phyloP scores from a whole-genome alignment of 2,329 filamentous ascomycete species.

The Aspergillus ruber region DNA sequence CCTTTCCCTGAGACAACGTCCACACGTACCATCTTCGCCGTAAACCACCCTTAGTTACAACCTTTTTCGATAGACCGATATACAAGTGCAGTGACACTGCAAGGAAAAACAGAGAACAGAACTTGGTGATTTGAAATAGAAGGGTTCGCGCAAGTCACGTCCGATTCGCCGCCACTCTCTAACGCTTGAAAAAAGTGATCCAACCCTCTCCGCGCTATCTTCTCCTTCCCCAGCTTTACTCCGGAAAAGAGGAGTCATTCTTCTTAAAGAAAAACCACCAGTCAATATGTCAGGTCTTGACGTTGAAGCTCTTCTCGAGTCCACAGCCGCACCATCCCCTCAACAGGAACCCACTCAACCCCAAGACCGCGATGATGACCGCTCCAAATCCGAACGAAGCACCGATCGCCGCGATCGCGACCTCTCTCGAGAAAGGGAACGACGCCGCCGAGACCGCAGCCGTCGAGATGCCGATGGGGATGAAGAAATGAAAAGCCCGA shows the following conservation, averaged over 20 bases:
- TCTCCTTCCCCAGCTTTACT: conserved; percentile 12
- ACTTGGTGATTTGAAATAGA: conserved; percentile 16
- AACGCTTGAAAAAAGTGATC: conserved; percentile 33
- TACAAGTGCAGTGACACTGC: conserved; percentile 3
- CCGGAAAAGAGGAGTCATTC: conserved; percentile 17
- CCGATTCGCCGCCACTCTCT: conserved; percentile 23
- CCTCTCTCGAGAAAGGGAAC: conserved; percentile 53
- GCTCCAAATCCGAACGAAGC: conserved; percentile 48
- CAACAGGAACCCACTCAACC: conserved; percentile 25
- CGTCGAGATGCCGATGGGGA: conserved; percentile 51
- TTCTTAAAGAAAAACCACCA: conserved; percentile 10
- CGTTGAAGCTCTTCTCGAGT: conserved; percentile 86
- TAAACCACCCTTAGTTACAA: neutral
- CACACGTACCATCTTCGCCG: neutral
- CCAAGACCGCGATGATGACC: conserved; percentile 55
- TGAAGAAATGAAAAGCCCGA: conserved; percentile 58
- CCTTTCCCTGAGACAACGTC: neutral
- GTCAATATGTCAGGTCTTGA: conserved; percentile 63
- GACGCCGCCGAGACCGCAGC: conserved; percentile 56
- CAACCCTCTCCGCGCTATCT: conserved; percentile 24
- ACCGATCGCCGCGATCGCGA: conserved; percentile 51
- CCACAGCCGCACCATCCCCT: conserved; percentile 58
- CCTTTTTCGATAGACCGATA: neutral
- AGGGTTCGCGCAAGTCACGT: conserved; percentile 29
- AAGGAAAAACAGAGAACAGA: neutral